Base-by-base conservation (phyloP, 352 stramenopile species). In the Phytophthora capsici region DNA sequence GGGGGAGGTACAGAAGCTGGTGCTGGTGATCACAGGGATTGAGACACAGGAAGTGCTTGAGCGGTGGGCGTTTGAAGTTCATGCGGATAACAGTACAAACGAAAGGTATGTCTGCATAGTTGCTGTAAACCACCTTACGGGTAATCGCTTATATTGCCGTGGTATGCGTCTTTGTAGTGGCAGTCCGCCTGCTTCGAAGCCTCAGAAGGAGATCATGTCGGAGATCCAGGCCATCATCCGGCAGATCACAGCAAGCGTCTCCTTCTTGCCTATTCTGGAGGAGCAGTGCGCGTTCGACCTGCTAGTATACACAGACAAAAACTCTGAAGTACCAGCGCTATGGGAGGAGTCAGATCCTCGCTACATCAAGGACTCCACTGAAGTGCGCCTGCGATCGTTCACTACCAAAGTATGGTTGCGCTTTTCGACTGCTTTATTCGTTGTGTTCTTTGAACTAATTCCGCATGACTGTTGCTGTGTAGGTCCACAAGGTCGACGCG, bases 171-270 rank as follows among this genome's bases (percentile, higher is more conserved):
- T 45, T 50, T 49, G 48, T 36, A 63, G 47, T 58, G 26, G 23
- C 56, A 86, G 73, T 43, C 41, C 60, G 14, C 30, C 71, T 37
- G 55, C 60, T 26, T 79, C 65, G 14, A 98, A 97, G 63, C 66
- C 87, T 6, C 71, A 87, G 36, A 98, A 98, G 63, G 93, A 99
- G 58, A 99, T 99, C 73, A 98, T 98, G 81, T 84, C 93, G 23
- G 97, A 99, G 71, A 99, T 99, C 57, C 96, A 99, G 77, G 96
- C 97, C 7, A 99, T 99, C 63, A 99, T 99, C 72, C 93, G 98
- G 20, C 98, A 99, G 84, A 99, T 99, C 72, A 99, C 98, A 19
- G 97, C 97, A 10, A 97, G 85, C 50, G 96, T 99, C n/a, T 99
- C 98, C 7, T 99, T 99, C 75, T 76, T 99, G 30, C 98, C 98